Base-by-base conservation (phyloP, 1,284 basidiomycete species). In the Trichosporon sp. region DNA sequence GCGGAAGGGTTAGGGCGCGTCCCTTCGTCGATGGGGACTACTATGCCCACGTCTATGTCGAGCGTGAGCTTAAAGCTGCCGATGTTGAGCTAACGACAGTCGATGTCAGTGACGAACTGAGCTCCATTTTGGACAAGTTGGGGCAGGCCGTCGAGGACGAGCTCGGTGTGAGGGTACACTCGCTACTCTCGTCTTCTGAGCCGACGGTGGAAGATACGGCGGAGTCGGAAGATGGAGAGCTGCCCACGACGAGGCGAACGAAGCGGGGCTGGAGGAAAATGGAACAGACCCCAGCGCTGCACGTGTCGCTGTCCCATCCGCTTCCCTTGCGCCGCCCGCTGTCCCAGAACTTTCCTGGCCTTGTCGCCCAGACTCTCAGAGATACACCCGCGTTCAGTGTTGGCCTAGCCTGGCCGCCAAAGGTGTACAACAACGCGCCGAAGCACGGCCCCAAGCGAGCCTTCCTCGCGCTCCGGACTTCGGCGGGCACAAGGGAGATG, bases 21-120 rank as follows among this genome's bases (percentile, higher is more conserved):
- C 79, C 79, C 2, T 84, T 77, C 74, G 81, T 82, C 0, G 76
- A 81, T 31, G 83, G 83, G 11, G 83, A 84, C 63, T 81, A 81
- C 72, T 80, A 80, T 67, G 77, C 81, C 37, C 83, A 84, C 70
- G 74, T 84, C 46, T 84, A 80, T 66, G 59, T 83, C 8, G 74
- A 76, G 11, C 64, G 82, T 82, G 70, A 71, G 81, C 70, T 19
- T 26, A 26, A 26, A 26, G 26, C 26, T 26, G 26, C 26, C 26
- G 35, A 4, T 10, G 35, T 37, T 5, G 8, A 31, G 19, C 59
- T 64, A 21, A 54, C 66, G 7, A 2, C 65, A 67, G 69, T 70
- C 3, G 64, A 59, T 1, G 69, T 78, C 26, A 67, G 77, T 0
- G 26, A 69, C 3, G 21, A 43, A 0, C 70, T 82, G 1, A 64